These are phyloP conservation scores for Dothistroma septosporum DNA, from an alignment of 2,329 filamentous ascomycete genomes.

Conservation along the genomic window DNA sequence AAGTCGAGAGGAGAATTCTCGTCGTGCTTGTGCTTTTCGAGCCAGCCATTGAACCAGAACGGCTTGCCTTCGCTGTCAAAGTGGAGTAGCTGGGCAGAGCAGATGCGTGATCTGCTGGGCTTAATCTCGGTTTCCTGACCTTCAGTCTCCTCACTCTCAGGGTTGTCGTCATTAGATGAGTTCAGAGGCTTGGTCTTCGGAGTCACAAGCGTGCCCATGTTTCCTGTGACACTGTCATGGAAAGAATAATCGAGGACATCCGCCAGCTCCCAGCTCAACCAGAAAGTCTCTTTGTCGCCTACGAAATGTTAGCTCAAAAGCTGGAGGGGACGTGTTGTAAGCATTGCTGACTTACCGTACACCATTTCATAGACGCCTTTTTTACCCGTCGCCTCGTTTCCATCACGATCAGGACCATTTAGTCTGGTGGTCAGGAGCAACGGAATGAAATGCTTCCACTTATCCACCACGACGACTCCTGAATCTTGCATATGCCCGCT, in stretches of 20 bases:
- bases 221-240: slow-evolving; percentile 40
- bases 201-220: slow-evolving; percentile 30
- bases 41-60: slow-evolving; percentile 49
- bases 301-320: not conserved
- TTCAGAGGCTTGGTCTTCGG: slow-evolving; percentile 10
- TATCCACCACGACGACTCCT: slow-evolving; percentile 47
- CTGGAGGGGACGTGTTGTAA: not conserved
- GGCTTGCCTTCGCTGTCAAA: slow-evolving; percentile 40
- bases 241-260: slow-evolving; percentile 44
- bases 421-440: slow-evolving; percentile 41
- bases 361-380: slow-evolving; percentile 47
- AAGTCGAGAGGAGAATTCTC: slow-evolving; percentile 7
- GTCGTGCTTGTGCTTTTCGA: slow-evolving; percentile 43
- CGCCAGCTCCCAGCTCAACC: slow-evolving; percentile 47
- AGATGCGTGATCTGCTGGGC: slow-evolving; percentile 33
- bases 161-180: not conserved
- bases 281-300: slow-evolving; percentile 51
- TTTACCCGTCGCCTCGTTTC: slow-evolving; percentile 36
- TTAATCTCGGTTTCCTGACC: slow-evolving; percentile 1
- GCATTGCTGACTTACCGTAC: slow-evolving; percentile 29
- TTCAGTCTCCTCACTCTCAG: slow-evolving; percentile 10
- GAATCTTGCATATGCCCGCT: slow-evolving; percentile 44
- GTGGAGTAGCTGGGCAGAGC: slow-evolving; percentile 46
- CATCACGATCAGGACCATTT: slow-evolving; percentile 46
- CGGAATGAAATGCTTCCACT: slow-evolving; percentile 45